Evolutionary conservation across 139 green algal species (phyloP).

Genomic region (Auxenochlorella pyrenoidosa): DNA sequence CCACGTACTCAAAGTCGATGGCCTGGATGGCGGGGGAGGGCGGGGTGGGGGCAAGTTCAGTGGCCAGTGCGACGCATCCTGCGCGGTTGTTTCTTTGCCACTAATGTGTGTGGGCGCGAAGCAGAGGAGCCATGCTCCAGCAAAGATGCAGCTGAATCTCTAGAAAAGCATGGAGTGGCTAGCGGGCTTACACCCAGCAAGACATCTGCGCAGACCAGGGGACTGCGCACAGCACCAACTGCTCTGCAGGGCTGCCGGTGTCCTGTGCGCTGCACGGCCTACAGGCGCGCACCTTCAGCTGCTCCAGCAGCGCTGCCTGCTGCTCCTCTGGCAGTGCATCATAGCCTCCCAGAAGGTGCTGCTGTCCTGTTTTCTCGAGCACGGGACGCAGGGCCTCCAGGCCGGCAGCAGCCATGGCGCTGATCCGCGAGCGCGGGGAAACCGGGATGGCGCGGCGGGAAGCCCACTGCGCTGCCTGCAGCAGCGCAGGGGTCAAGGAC

Average conservation of each 20-base stretch:
- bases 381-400: constrained; percentile 18
- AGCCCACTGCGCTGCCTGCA: neutral
- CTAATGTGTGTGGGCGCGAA: too few species aligned
- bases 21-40: constrained; percentile 1
- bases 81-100: too few species aligned
- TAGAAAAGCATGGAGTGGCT: neutral
- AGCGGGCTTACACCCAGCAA: neutral
- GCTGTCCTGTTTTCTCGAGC: constrained; percentile 48
- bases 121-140: neutral
- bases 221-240: neutral
- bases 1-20: constrained; percentile 63
- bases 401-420: neutral
- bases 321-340: constrained; percentile 44
- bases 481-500: too few species aligned
- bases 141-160: too few species aligned
- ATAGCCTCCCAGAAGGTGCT: constrained; percentile 64
- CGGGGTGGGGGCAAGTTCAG: too few species aligned
- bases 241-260: neutral
- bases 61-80: too few species aligned
- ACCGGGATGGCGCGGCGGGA: neutral
- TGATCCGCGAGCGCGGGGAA: neutral
- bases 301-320: constrained; percentile 46
- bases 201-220: neutral
- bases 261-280: neutral
- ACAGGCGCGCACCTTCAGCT: constrained; percentile 47